These are phyloP conservation scores for Hypoxylon rubiginosum DNA, from an alignment of 2,329 filamentous ascomycete species.

Conservation along the genomic window DNA sequence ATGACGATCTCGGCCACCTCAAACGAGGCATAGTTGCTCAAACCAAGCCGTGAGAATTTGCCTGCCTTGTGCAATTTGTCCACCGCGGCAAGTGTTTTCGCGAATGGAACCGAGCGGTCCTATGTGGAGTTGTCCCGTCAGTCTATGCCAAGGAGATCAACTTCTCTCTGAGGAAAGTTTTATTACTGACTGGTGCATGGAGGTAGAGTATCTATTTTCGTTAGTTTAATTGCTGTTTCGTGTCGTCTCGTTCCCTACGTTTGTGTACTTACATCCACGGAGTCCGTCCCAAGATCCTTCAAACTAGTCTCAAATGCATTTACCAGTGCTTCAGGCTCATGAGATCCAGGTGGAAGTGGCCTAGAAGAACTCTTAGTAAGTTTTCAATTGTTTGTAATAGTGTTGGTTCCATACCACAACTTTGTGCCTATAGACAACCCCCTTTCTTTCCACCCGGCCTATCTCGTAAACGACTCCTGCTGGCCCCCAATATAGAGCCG, in stretches of 20 bases:
- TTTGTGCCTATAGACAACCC: constrained; percentile 84
- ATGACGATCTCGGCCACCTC: constrained; percentile 88
- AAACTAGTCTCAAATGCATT: constrained; percentile 75
- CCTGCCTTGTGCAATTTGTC: constrained; percentile 85
- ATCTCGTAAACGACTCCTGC: constrained; percentile 83
- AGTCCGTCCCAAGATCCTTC: constrained; percentile 77
- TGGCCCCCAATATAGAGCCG: constrained; percentile 78
- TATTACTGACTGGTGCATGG: constrained; percentile 64
- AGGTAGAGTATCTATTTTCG: constrained; percentile 73
- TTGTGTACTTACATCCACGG: constrained; percentile 69
- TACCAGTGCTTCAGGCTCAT: constrained; percentile 73
- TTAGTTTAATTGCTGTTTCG: constrained; percentile 5
- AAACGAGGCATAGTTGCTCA: constrained; percentile 87
- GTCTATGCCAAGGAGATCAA: background rate
- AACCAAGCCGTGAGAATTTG: constrained; percentile 82
- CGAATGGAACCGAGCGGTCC: constrained; percentile 77
- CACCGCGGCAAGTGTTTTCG: constrained; percentile 79
- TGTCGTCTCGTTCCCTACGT: background rate
- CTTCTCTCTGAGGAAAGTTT: constrained; percentile 51
- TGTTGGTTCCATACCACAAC: constrained; percentile 60
- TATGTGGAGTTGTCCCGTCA: constrained; percentile 1
- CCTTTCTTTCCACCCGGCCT: constrained; percentile 81
- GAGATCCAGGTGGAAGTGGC: constrained; percentile 68
- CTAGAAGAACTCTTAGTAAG: background rate
- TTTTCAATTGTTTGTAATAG: background rate